Evolutionary conservation across 1,139 yeast genomes (phyloP).

Genomic region (Debaryomyces nepalensis): DNA sequence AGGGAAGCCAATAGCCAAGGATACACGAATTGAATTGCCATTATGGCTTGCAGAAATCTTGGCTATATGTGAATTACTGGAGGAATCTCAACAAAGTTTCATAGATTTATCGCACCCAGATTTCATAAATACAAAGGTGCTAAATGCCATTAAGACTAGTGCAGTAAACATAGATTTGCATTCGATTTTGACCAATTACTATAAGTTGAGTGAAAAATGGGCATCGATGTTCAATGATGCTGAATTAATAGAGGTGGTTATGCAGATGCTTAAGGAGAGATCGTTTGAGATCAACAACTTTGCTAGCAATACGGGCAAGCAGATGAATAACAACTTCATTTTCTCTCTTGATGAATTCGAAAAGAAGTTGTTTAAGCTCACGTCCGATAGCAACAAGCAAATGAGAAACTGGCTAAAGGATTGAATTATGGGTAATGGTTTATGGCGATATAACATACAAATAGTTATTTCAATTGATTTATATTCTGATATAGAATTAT

Average conservation of each 20-base stretch:
- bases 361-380: conserved; percentile 56
- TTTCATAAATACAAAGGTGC: conserved; percentile 61
- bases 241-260: conserved; percentile 59
- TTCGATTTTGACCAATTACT: conserved; percentile 67
- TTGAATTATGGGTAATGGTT: conserved; percentile 14
- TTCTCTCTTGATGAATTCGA: conserved; percentile 79
- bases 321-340: conserved; percentile 54
- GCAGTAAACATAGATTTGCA: conserved; percentile 71
- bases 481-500: conserved; percentile 4
- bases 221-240: conserved; percentile 66
- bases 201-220: conserved; percentile 76
- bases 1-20: conserved; percentile 63
- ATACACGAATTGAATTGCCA: conserved; percentile 78
- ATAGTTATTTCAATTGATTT: conserved; percentile 12
- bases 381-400: conserved; percentile 66
- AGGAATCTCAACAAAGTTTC: conserved; percentile 56
- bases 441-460: conserved; percentile 10
- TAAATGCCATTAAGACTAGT: conserved; percentile 82
- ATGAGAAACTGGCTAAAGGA: conserved; percentile 62
- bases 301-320: conserved; percentile 60
- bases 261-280: conserved; percentile 62
- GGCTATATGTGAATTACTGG: conserved; percentile 56
- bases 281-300: conserved; percentile 72
- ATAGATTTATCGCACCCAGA: conserved; percentile 73
- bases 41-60: conserved; percentile 86